Evolutionary conservation across 345 rosid species (phyloP).

Genomic region (Capsella bursapastoris): DNA sequence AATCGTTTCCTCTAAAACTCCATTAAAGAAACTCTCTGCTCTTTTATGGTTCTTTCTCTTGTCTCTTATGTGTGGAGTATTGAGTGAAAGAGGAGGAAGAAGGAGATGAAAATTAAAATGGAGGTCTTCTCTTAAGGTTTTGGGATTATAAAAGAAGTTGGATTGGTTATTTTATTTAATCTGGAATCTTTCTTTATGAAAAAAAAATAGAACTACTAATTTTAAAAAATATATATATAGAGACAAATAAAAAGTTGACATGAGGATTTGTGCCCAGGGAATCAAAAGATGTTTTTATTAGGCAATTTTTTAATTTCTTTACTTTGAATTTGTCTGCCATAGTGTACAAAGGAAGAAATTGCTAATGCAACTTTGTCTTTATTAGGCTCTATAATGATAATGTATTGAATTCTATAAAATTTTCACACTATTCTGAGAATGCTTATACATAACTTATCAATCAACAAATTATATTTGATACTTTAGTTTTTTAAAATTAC

Average conservation of each 20-base stretch:
- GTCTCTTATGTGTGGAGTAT: conserved; percentile 18
- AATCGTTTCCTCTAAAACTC: conserved; percentile 48
- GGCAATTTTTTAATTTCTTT: conserved; percentile 36
- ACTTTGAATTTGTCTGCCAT: conserved; percentile 49
- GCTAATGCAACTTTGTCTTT: conserved; percentile 33
- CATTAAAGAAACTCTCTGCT: conserved; percentile 33
- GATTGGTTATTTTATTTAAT: conserved; percentile 38
- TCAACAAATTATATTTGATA: conserved; percentile 32
- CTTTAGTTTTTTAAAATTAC: conserved; percentile 1
- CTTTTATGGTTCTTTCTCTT: background rate
- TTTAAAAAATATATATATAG: background rate
- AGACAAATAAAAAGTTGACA: conserved; percentile 42
- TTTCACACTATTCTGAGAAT: conserved; percentile 13
- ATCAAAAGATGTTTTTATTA: conserved; percentile 48
- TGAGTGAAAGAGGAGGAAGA: conserved; percentile 42
- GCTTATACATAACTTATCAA: conserved; percentile 3
- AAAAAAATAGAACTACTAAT: background rate
- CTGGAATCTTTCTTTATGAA: conserved; percentile 43
- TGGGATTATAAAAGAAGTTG: conserved; percentile 47
- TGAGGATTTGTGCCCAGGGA: conserved; percentile 44
- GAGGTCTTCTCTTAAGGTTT: conserved; percentile 35
- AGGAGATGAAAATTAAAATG: conserved; percentile 16
- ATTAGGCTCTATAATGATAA: conserved; percentile 10
- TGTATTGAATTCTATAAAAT: background rate
- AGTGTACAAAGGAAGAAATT: conserved; percentile 32